Conservation (phyloP, 305 asterid genomes). For the Fraxinus floribunda region DNA sequence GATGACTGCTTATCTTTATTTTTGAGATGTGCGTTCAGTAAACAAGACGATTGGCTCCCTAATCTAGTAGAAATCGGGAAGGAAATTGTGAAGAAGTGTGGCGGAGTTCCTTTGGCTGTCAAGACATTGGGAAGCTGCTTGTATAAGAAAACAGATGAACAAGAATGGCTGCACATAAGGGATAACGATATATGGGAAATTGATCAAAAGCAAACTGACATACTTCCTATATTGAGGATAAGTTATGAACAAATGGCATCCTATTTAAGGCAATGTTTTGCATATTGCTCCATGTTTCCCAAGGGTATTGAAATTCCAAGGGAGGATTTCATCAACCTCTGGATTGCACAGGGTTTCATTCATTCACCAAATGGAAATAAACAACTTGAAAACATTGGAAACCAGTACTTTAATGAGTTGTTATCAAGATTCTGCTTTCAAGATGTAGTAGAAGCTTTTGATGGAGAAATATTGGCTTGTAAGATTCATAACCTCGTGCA, state of each 20-base stretch:
- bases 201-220: constrained; percentile 44
- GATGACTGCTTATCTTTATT: constrained; percentile 42
- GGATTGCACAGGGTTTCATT: constrained; percentile 54
- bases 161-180: constrained; percentile 45
- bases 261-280: constrained; percentile 52
- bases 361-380: constrained; percentile 18
- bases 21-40: constrained; percentile 42
- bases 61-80: constrained; percentile 42
- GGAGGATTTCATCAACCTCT: constrained; percentile 46
- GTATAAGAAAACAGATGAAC: constrained; percentile 45
- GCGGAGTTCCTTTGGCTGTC: constrained; percentile 54
- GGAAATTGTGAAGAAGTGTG: constrained; percentile 52
- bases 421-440: constrained; percentile 51
- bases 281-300: constrained; percentile 54
- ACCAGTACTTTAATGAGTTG: constrained; percentile 44
- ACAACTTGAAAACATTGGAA: constrained; percentile 39
- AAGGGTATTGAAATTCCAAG: constrained; percentile 49
- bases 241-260: constrained; percentile 51
- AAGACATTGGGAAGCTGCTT: constrained; percentile 50
- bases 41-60: constrained; percentile 28
- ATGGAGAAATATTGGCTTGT: constrained; percentile 51
- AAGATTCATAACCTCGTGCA: constrained; percentile 52
- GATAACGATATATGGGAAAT: constrained; percentile 48
- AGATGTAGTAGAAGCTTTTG: constrained; percentile 45
- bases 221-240: constrained; percentile 45